Base-by-base conservation (phyloP, 2,329 filamentous ascomycete genomes). In the Lecanosticta acicola region DNA sequence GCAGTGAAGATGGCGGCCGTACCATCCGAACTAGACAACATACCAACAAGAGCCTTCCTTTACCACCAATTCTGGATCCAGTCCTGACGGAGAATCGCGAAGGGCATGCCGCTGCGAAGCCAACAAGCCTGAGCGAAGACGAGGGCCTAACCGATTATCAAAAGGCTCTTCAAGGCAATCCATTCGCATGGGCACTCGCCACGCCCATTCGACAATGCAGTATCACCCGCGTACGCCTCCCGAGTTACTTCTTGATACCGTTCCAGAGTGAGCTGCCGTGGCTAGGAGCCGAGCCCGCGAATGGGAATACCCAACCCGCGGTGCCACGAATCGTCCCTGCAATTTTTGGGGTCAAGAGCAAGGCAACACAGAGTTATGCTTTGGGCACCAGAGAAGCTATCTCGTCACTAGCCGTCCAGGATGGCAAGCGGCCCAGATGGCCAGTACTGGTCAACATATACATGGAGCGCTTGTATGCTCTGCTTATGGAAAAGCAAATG, bases 101-200 rank as follows among this genome's bases (percentile, higher is more conserved):
- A 16, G 60, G 58, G 29, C 64, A 67, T 54, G 65, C 65, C 45
- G 61, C 68, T 32, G 68, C 70, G 11, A 74, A 67, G 41, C 58
- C 69, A 24, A 68, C 68, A 14, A 71, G 62, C 34, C 58, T 60
- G 11, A 71, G 64, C 35, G 72, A 71, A 46, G 57, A 62, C 0
- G 66, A 67, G 47, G 55, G 64, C 17, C 63, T 69, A 19, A 67
- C 68, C 2, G 66, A 72, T 2, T 78, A 87, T 48, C 78, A 83
- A 58, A 71, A 70, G 46, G 75, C 78, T 48, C 67, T 88, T 1
- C 69, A 68, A 21, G 71, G 72, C 32, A 89, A 85, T 53, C 72
- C 81, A 2, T 87, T 78, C 55, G 83, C 84, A 2, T 73, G 73
- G 36, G 77, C 80, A 4, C 73, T 89, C 17, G 77, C 77, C 21